Conservation (phyloP, 352 stramenopile genomes). For the Pythium diclinum region DNA sequence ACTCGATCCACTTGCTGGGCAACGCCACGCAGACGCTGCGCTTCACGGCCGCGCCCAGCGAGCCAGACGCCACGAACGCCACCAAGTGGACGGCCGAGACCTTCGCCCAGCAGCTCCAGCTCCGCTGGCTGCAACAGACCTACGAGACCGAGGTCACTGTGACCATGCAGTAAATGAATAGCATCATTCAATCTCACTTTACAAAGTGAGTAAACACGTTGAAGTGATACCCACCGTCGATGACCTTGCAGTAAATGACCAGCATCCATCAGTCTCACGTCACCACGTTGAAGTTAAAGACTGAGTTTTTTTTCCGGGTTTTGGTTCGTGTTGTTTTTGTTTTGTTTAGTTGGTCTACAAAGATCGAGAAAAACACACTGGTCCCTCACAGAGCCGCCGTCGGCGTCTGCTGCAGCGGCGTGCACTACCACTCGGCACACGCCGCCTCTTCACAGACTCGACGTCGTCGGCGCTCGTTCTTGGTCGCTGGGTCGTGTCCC, state of each 20-base stretch:
- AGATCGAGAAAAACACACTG: slow-evolving; percentile 4
- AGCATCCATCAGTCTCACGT: too few species aligned
- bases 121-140: slow-evolving; percentile 78
- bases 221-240: too few species aligned
- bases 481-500: background rate
- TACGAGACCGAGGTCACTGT: slow-evolving; percentile 26
- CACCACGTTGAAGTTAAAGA: too few species aligned
- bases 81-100: slow-evolving; percentile 26
- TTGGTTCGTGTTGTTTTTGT: background rate
- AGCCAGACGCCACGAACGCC: slow-evolving; percentile 3
- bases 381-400: background rate
- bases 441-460: background rate
- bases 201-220: too few species aligned
- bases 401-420: background rate
- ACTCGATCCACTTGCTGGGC: slow-evolving; percentile 70
- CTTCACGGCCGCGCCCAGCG: slow-evolving; percentile 32
- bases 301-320: too few species aligned
- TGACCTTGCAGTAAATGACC: too few species aligned
- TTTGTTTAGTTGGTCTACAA: background rate
- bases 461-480: background rate
- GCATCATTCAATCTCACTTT: too few species aligned
- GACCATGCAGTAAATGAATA: background rate
- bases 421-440: slow-evolving; percentile 6
- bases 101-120: slow-evolving; percentile 37
- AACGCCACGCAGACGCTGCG: slow-evolving; percentile 48